Evolutionary conservation across 2,329 filamentous ascomycete genomes (phyloP).

Genomic region (Bipolaris sorokiniana): DNA sequence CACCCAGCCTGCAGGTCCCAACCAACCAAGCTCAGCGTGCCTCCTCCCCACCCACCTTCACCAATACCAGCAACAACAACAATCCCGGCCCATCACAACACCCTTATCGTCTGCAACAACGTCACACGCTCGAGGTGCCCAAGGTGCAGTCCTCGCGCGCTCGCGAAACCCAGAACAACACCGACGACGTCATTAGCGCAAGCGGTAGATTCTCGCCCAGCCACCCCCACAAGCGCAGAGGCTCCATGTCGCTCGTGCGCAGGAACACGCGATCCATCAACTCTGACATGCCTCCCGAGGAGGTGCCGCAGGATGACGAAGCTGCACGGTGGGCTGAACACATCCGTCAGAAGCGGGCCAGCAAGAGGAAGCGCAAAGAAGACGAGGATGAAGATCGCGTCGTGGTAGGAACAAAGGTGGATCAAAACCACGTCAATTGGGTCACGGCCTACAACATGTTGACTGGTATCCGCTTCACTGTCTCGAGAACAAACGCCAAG

Average conservation of each 20-base stretch:
- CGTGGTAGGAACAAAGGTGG: constrained; percentile 94
- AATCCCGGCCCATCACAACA: constrained; percentile 58
- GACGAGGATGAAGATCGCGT: constrained; percentile 91
- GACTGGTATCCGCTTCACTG: constrained; percentile 95
- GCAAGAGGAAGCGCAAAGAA: constrained; percentile 81
- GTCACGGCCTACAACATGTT: constrained; percentile 99
- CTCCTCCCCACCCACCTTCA: constrained; percentile 66
- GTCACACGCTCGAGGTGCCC: constrained; percentile 88
- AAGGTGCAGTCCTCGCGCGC: constrained; percentile 66
- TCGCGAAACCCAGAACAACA: constrained; percentile 65
- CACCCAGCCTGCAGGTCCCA: constrained; percentile 49
- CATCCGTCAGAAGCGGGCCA: constrained; percentile 88
- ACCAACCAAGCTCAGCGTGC: constrained; percentile 55
- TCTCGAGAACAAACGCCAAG: constrained; percentile 96
- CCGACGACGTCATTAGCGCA: constrained; percentile 67
- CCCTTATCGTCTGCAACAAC: constrained; percentile 71
- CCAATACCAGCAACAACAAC: constrained; percentile 34
- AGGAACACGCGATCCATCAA: constrained; percentile 84
- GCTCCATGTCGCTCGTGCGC: constrained; percentile 82
- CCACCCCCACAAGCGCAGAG: constrained; percentile 68
- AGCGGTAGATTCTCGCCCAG: constrained; percentile 84
- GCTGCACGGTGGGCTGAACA: constrained; percentile 91
- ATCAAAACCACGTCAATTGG: constrained; percentile 96
- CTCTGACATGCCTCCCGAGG: constrained; percentile 83
- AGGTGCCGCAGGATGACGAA: constrained; percentile 85